Evolutionary conservation across 331 rosid genomes (phyloP), one percentile per base, ranked within the genome.

Genomic region (Malus hybrid): DNA sequence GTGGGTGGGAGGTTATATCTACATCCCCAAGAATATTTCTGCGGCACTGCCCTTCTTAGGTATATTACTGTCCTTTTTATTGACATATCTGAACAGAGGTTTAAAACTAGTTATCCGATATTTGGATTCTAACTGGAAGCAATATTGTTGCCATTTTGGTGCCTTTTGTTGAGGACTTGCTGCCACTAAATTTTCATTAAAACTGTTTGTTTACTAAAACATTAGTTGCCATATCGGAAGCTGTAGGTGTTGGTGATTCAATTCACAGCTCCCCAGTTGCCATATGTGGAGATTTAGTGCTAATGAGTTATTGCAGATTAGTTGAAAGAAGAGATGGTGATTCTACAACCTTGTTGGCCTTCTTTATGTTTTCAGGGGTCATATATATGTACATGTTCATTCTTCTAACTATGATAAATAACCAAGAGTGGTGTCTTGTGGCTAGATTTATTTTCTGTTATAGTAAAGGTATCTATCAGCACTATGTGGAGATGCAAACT

Each of bases 21-120:
- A 65, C 95, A 93, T 85, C 86, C 90, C 78, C 97, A 90, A 85
- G 97, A 93, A 82, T 93, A 91, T 91, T 93, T 93, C 65, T 90
- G 96, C 61, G 97, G 98, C 83, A 91, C 98, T 18, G 93, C 95
- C 5, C 86, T 93, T 70, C 90, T 91, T 48, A 93, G 98, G 98
- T 91, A 83, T 66, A 72, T 64, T 50, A 14, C 60, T 42, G 6
- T 39, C 54, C 55, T 71, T 59, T 29, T 34, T 28, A 10, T 20
- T 20, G 6, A 57, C 42, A 76, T 31, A 55, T 48, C 12, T 19
- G 76, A 33, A 20, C n/a, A 6, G 22, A 14, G 16, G 12, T 52
- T 16, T 12, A 4, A 33, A 55, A 29, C 7, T 52, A 28, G 48
- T 7, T 52, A 31, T 3, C 14, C 66, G 5, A 32, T 24, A 34